Conservation (phyloP, 2,329 filamentous ascomycete genomes). For the Leptographium lundbergii region DNA sequence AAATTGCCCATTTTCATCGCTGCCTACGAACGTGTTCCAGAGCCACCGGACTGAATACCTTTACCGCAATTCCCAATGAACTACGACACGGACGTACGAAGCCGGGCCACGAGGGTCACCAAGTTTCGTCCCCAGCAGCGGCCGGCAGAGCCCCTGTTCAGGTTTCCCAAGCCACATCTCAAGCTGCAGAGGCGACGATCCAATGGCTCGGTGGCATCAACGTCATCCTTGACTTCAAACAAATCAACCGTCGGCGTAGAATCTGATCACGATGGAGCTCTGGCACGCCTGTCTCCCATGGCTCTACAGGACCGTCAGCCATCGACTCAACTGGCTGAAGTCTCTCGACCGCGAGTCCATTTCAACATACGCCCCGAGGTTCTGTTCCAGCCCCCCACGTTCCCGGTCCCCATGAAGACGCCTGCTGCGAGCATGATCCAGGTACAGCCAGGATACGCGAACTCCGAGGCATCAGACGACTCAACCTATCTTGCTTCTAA, state of each 20-base stretch:
- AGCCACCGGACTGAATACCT: background rate
- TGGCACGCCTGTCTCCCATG: background rate
- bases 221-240: conserved; percentile 3
- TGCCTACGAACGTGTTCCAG: background rate
- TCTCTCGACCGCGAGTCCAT: background rate
- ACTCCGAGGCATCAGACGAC: background rate
- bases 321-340: background rate
- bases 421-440: background rate
- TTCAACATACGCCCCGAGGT: background rate
- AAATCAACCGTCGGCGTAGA: conserved; percentile 2
- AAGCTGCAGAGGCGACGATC: background rate
- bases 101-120: background rate
- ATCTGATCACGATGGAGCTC: background rate
- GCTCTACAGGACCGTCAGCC: background rate
- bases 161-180: background rate
- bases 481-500: background rate
- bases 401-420: background rate
- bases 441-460: background rate
- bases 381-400: background rate
- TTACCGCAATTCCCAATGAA: background rate
- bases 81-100: background rate
- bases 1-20: background rate
- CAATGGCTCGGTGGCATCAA: conserved; percentile 3
- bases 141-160: background rate
- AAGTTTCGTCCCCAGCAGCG: background rate